Conservation (phyloP, 2,329 filamentous ascomycete species). For the Fusarium guadeloupense region DNA sequence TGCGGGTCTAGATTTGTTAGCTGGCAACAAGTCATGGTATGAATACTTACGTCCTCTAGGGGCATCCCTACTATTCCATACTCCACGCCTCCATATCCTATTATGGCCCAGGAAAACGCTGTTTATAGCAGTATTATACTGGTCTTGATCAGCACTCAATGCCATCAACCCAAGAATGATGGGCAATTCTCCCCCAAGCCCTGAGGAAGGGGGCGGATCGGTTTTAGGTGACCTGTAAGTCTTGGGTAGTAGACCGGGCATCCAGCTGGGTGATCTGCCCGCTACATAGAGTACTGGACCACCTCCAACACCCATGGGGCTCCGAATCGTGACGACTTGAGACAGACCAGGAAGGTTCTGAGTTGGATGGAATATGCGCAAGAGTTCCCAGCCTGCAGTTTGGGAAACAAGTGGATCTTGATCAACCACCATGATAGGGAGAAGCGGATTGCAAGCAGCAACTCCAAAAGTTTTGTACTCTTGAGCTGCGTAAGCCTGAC, state of each 20-base stretch:
- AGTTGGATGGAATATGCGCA: constrained; percentile 44
- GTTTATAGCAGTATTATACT: constrained; percentile 12
- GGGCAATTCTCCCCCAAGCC: constrained; percentile 51
- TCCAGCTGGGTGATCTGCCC: constrained; percentile 49
- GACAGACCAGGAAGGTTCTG: constrained; percentile 41
- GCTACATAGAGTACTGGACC: constrained; percentile 44
- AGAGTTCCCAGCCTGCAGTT: constrained; percentile 38
- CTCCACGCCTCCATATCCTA: constrained; percentile 38
- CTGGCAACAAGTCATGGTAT: neutral
- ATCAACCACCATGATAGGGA: constrained; percentile 48
- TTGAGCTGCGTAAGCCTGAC: neutral
- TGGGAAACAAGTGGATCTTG: constrained; percentile 26
- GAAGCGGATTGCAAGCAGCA: constrained; percentile 50
- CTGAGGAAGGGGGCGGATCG: constrained; percentile 36
- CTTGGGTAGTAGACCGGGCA: constrained; percentile 49
- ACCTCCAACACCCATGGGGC: constrained; percentile 13
- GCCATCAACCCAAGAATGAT: constrained; percentile 55
- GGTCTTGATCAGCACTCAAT: constrained; percentile 34
- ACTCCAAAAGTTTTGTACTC: constrained; percentile 44
- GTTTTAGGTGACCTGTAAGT: constrained; percentile 40
- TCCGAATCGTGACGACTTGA: constrained; percentile 38
- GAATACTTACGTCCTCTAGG: constrained; percentile 44
- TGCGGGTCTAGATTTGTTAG: constrained; percentile 37
- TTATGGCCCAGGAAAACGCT: constrained; percentile 40
- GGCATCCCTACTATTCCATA: constrained; percentile 36